A percentile compares a stretch with the other conserved stretches of the same genome.
Conservation (phyloP, 768 basidiomycete genomes). For the Tricholoma terreum region DNA sequence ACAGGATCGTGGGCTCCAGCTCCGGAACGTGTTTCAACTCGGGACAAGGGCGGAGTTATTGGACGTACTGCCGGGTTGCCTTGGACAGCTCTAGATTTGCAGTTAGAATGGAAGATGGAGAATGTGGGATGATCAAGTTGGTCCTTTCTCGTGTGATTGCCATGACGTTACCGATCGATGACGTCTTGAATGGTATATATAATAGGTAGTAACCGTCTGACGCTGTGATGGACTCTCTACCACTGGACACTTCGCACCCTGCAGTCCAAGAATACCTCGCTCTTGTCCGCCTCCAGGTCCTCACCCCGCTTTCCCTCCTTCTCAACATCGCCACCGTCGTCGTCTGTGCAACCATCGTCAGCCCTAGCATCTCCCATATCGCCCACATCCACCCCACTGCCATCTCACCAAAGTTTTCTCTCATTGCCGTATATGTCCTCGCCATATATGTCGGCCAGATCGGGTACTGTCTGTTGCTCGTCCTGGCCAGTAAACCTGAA, state of each 20-base stretch:
- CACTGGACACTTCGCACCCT: constrained; percentile 57
- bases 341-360: constrained; percentile 65
- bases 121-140: no score
- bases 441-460: constrained; percentile 65
- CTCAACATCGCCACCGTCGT: constrained; percentile 73
- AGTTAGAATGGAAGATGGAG: no score
- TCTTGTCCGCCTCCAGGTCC: constrained; percentile 75
- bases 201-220: no score
- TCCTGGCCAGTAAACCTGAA: constrained; percentile 66
- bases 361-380: constrained; percentile 55
- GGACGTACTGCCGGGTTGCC: no score
- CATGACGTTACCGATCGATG: no score
- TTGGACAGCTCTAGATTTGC: no score
- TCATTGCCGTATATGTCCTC: constrained; percentile 60
- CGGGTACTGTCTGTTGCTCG: constrained; percentile 80
- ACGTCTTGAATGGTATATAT: no score
- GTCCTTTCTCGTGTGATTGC: no score
- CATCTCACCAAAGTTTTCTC: constrained; percentile 60
- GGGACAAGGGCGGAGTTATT: no score
- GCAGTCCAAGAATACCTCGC: constrained; percentile 63
- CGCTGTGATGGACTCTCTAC: constrained; percentile 55
- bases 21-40: no score
- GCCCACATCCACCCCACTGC: constrained; percentile 54
- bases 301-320: constrained; percentile 81
- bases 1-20: no score